phyloP scores from a whole-genome alignment of 495 filamentous ascomycete genomes.

The Stereocaulon alpinum region DNA sequence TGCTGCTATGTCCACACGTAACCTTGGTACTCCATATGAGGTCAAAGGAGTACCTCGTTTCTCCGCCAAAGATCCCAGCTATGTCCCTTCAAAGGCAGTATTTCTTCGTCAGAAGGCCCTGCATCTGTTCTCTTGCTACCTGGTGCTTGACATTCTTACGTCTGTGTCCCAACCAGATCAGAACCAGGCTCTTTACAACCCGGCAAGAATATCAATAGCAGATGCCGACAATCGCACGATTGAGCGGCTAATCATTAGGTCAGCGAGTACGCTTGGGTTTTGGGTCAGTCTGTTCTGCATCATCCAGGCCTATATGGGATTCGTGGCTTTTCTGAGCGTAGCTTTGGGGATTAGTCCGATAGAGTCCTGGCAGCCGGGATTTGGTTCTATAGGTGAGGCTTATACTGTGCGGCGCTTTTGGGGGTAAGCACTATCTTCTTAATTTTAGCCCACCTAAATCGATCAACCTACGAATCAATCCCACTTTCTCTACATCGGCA shows the following conservation, averaged over 20 bases:
- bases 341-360: not conserved
- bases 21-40: not conserved
- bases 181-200: not conserved
- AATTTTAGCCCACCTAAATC: not conserved
- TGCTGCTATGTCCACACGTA: not conserved
- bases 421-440: conserved; percentile 23
- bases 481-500: not conserved
- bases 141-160: not conserved
- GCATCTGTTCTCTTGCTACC: not conserved
- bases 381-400: conserved; percentile 26
- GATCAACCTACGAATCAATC: not conserved
- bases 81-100: not conserved
- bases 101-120: not conserved
- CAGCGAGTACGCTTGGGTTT: not conserved
- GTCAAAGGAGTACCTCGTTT: not conserved
- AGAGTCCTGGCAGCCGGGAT: conserved; percentile 28
- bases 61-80: not conserved
- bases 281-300: not conserved
- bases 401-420: conserved; percentile 29
- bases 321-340: not conserved
- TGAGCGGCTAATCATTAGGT: not conserved
- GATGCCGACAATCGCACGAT: not conserved
- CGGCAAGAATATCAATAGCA: too few relatives aligned
- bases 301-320: not conserved
- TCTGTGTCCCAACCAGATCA: not conserved